Base-by-base conservation (phyloP, 2,329 filamentous ascomycete species). In the Davidsoniella neocaledoniae region DNA sequence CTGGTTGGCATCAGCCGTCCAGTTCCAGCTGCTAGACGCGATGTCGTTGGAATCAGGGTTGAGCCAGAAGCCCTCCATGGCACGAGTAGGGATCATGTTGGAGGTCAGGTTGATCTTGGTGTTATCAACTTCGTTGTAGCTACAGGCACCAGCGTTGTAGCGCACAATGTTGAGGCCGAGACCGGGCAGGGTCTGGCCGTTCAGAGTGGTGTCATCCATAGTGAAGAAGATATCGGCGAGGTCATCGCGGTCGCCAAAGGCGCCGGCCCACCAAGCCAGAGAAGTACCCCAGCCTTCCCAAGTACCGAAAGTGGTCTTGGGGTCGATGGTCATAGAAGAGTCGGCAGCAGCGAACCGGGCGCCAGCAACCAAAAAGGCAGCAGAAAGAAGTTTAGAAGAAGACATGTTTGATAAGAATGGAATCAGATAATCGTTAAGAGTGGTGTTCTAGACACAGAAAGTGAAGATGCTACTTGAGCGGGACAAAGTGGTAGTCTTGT, bases 281-380 rank as follows among this genome's bases (percentile, higher is more conserved):
- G 64, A 67, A 0, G 62, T 63, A 10, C 66, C 66, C 65, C 65
- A 69, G 45, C 66, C 66, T 48, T 68, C 65, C 66, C 66, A 69
- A 0, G 56, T 63, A 16, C 66, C 66, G 53, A 60, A 65, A 54
- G 63, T 63, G 26, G 46, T 46, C 21, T 26, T 12, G 16, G 53
- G 41, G n/a, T 50, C 51, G 16, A 55, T 44, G 16, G 40, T 51
- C n/a, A 50, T 40, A 14, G 38, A 42, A 17, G 36, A 33, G 16
- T 53, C 48, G 21, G 48, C 45, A 26, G 26, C 37, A 5, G 43
- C 42, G 5, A 52, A 38, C 4, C n/a, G 17, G 38, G n/a, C 41
- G 21, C 44, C 40, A 25, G 50, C 51, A 19, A 47, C 51, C n/a
- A 53, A 26, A 23, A 53, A 26, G 23, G 48, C 43, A 39, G 44